These are phyloP conservation scores for Kentomonas sorsogonicus DNA, from an alignment of 208 protist species.

Conservation along the genomic window DNA sequence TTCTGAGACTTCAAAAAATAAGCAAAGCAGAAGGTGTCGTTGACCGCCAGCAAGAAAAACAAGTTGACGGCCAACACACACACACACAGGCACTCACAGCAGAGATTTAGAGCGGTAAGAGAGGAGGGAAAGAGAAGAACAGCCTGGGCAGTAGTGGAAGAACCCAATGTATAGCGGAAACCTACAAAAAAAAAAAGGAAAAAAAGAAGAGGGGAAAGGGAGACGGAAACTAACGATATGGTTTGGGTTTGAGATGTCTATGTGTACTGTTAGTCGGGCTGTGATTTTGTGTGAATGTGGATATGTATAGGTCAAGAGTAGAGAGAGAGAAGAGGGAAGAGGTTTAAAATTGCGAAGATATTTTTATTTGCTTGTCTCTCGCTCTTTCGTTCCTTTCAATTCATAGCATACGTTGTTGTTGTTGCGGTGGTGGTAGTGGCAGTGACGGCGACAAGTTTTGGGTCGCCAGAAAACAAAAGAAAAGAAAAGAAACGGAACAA, in stretches of 20 bases:
- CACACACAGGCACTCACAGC: too few relatives aligned
- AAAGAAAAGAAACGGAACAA: background rate
- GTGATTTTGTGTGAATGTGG: background rate
- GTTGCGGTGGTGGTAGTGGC: background rate
- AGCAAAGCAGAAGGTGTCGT: too few relatives aligned
- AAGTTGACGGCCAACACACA: too few relatives aligned
- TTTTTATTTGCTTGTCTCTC: too few relatives aligned
- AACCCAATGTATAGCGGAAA: too few relatives aligned
- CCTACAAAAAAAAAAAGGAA: conserved; percentile 8
- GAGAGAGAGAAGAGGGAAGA: conserved; percentile 1
- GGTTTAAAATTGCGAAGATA: conserved; percentile 4
- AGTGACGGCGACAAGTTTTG: background rate
- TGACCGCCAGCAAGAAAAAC: too few relatives aligned
- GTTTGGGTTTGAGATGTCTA: background rate
- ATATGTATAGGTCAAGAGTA: background rate
- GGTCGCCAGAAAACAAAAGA: too few relatives aligned
- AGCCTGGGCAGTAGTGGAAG: too few relatives aligned
- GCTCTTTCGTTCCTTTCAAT: background rate
- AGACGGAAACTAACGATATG: conserved; percentile 3
- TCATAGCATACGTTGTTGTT: conserved; percentile 10
- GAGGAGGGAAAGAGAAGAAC: too few relatives aligned
- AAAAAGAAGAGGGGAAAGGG: background rate
- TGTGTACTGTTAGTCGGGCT: too few relatives aligned
- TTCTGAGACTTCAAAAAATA: too few relatives aligned
- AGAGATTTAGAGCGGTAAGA: too few relatives aligned